A percentile compares a stretch with the other conserved stretches of the same genome.
Conservation (phyloP, 169 alveolate species). For the Cryptosporidium felis region DNA sequence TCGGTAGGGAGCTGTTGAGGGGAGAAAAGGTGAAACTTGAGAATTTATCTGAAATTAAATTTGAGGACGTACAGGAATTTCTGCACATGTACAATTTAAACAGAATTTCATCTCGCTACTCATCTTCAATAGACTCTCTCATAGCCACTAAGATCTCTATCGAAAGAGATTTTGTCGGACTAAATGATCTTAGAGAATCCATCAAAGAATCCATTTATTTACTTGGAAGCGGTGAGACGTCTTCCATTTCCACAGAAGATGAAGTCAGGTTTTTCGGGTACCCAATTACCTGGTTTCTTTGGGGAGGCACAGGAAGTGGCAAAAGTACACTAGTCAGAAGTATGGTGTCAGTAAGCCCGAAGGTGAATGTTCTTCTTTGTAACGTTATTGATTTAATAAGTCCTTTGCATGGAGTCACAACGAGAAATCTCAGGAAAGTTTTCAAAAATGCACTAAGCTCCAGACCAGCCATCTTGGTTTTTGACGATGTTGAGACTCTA, state of each 20-base stretch:
- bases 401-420: conserved; percentile 57
- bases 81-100: not conserved
- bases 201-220: conserved; percentile 5
- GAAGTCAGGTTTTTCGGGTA: not conserved
- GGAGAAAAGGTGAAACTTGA: not conserved
- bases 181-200: conserved; percentile 1
- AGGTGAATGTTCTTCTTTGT: conserved; percentile 27
- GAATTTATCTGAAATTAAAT: not conserved
- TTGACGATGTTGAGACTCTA: conserved; percentile 45
- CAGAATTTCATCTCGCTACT: not conserved
- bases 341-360: conserved; percentile 34
- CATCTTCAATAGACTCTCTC: conserved; percentile 35
- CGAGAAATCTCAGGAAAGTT: conserved; percentile 38
- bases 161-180: conserved; percentile 48
- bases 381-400: conserved; percentile 39
- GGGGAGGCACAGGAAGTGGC: conserved; percentile 61
- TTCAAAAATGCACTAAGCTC: conserved; percentile 43
- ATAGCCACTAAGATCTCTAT: conserved; percentile 44
- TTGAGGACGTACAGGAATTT: conserved; percentile 11
- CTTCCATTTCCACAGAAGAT: not conserved
- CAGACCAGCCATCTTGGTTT: conserved; percentile 48
- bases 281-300: conserved; percentile 63
- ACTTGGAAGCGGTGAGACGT: not conserved
- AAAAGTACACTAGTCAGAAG: conserved; percentile 66
- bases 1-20: conserved; percentile 8